Base-by-base conservation (phyloP, 352 stramenopile genomes). In the Blastocystis sp. region DNA sequence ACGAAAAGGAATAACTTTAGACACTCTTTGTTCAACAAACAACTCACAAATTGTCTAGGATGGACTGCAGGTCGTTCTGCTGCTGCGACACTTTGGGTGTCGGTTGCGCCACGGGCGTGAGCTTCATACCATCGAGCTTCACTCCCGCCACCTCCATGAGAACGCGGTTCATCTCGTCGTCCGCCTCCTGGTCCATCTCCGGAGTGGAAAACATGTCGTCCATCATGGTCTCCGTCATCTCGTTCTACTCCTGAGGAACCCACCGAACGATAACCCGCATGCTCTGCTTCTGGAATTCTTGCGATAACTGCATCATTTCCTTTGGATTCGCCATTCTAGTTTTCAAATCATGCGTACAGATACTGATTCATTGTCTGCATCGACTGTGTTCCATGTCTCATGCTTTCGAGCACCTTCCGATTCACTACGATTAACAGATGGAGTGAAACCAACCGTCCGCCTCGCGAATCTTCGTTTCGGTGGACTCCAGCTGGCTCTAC, bases 101-200 rank as follows among this genome's bases (percentile, higher is more conserved):
- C 3, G 51, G 51, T 16, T 59, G 51, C n/a, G 18, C 44, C 21
- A 9, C 24, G 29, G 14, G 16, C 2, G 38, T n/a, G 4, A 7
- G 4, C 36, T 44, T 40, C 51, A 73, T 36, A 57, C 54, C 75
- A 6, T 65, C 34, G 0, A 72, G 7, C 14, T 16, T 44, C 32
- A 76, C 48, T 56, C 53, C 54, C 18, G 67, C 69, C 27, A 79
- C 54, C 32, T 87, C 48, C 9, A 54, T 53, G 9, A 72, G 64
- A 40, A 84, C 69, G 34, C 84, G 64, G 27, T 87, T 38, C 4
- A 42, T 24, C 49, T 85, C 42, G 14, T 87, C 81, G 48, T 87
- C 81, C 18, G 42, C 81, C 40, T 79, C 81, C 14, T 84, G 64
- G 32, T 87, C 81, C 2, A 72, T 36, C 8, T 84, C 51, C 9